A percentile compares a stretch with the other conserved stretches of the same genome.
These are phyloP conservation scores for Pestalotiopsis sp. DNA, from an alignment of 2,329 filamentous ascomycete genomes.

Conservation along the genomic window DNA sequence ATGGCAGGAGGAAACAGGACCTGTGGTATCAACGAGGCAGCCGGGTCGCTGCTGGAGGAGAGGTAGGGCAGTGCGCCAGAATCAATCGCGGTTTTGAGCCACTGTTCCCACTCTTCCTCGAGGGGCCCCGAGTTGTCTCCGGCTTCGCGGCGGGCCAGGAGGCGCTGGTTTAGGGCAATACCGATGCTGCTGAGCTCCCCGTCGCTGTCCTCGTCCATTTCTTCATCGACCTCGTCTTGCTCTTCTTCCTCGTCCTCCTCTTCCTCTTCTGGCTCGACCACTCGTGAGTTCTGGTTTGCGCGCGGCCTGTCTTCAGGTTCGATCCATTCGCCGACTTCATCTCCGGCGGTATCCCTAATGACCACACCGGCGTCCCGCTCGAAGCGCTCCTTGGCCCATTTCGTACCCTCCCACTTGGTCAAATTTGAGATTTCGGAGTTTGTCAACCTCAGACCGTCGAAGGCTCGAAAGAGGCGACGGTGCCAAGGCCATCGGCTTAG, in stretches of 20 bases:
- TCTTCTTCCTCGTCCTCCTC: constrained; percentile 36
- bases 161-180: constrained; percentile 63
- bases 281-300: constrained; percentile 15
- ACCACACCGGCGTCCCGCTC: constrained; percentile 72
- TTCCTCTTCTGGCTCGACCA: constrained; percentile 32
- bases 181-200: constrained; percentile 61
- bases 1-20: constrained; percentile 52
- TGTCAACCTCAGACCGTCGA: constrained; percentile 70
- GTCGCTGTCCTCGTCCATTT: constrained; percentile 53
- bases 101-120: constrained; percentile 75
- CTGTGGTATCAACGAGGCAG: constrained; percentile 28
- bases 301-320: constrained; percentile 41
- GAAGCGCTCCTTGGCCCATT: constrained; percentile 80
- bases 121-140: constrained; percentile 60
- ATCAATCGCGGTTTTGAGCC: constrained; percentile 71
- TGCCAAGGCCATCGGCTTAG: constrained; percentile 78
- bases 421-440: constrained; percentile 68
- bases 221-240: constrained; percentile 45
- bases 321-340: constrained; percentile 66
- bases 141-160: constrained; percentile 63
- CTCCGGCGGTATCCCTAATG: constrained; percentile 72
- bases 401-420: constrained; percentile 82
- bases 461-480: constrained; percentile 73
- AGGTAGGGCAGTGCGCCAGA: constrained; percentile 56
- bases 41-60: constrained; percentile 35